Percentiles rank a stretch among this genome's conserved stretches.
Evolutionary conservation across 805 yeast species (phyloP).

Genomic region (Lipomyces starkeyi): DNA sequence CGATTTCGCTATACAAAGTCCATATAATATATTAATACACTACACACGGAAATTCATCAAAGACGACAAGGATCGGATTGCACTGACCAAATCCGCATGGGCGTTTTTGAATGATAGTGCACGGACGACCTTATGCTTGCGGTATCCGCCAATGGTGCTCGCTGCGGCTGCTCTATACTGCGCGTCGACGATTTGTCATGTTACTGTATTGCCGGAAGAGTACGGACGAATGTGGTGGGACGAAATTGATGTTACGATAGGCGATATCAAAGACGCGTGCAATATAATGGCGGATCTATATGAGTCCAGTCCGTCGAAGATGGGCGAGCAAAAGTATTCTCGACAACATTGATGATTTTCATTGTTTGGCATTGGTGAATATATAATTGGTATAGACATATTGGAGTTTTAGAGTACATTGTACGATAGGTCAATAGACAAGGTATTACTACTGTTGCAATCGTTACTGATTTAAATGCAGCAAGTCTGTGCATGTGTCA

Average conservation of each 20-base stretch:
- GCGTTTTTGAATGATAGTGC: slow-evolving; percentile 50
- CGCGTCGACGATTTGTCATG: slow-evolving; percentile 40
- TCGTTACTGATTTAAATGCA: too few relatives aligned
- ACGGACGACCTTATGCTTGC: slow-evolving; percentile 47
- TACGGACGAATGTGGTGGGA: slow-evolving; percentile 32
- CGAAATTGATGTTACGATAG: slow-evolving; percentile 29
- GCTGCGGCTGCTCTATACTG: slow-evolving; percentile 50
- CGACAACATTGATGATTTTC: neutral
- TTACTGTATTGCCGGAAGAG: slow-evolving; percentile 18
- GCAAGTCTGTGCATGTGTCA: too few relatives aligned
- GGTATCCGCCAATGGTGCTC: slow-evolving; percentile 44
- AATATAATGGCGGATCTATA: slow-evolving; percentile 39
- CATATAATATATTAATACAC: slow-evolving; percentile 42
- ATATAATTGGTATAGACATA: slow-evolving; percentile 7
- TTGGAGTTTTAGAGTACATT: neutral
- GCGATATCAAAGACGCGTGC: slow-evolving; percentile 37
- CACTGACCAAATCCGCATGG: slow-evolving; percentile 45
- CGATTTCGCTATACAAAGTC: slow-evolving; percentile 48
- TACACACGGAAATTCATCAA: slow-evolving; percentile 35
- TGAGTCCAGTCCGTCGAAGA: slow-evolving; percentile 17
- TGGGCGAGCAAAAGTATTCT: slow-evolving; percentile 30
- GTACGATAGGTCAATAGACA: neutral
- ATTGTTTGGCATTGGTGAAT: neutral
- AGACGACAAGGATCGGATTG: slow-evolving; percentile 37
- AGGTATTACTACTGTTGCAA: neutral